Evolutionary conservation across 2,329 filamentous ascomycete species (phyloP).

Genomic region (Mycosphaerella sp.): DNA sequence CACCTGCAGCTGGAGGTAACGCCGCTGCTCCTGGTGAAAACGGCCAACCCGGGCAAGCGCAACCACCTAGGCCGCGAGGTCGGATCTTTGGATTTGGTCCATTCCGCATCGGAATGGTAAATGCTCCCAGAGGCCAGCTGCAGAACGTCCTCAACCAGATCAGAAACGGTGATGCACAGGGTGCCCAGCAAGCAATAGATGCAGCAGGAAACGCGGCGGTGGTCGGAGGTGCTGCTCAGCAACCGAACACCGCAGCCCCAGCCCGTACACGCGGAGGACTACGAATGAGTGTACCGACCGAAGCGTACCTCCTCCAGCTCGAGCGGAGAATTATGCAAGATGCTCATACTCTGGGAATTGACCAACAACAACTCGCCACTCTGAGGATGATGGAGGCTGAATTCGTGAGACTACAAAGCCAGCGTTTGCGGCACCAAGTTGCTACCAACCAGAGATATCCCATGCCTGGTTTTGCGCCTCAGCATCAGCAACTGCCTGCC

Average conservation of each 20-base stretch:
- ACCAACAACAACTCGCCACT: conserved; percentile 62
- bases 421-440: conserved; percentile 22
- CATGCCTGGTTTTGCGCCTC: conserved; percentile 9
- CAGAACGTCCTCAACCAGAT: conserved; percentile 40
- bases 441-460: conserved; percentile 15
- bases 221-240: conserved; percentile 34
- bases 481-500: conserved; percentile 9
- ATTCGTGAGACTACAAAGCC: conserved; percentile 56
- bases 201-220: conserved; percentile 29
- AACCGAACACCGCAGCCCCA: conserved; percentile 5
- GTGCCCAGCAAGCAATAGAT: conserved; percentile 11
- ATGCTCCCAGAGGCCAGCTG: conserved; percentile 45
- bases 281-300: conserved; percentile 39
- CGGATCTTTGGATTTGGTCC: conserved; percentile 65
- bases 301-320: conserved; percentile 57
- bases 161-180: conserved; percentile 20
- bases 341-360: conserved; percentile 55
- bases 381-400: conserved; percentile 64
- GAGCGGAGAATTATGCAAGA: conserved; percentile 66
- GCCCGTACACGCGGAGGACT: conserved; percentile 8
- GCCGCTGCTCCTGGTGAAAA: conserved; percentile 16
- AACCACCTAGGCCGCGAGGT: conserved; percentile 34
- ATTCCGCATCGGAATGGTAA: conserved; percentile 63
- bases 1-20: conserved; percentile 16
- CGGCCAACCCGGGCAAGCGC: conserved; percentile 30